Base-by-base conservation (phyloP, 2,329 filamentous ascomycete species). In the Beauveria pseudobassiana region DNA sequence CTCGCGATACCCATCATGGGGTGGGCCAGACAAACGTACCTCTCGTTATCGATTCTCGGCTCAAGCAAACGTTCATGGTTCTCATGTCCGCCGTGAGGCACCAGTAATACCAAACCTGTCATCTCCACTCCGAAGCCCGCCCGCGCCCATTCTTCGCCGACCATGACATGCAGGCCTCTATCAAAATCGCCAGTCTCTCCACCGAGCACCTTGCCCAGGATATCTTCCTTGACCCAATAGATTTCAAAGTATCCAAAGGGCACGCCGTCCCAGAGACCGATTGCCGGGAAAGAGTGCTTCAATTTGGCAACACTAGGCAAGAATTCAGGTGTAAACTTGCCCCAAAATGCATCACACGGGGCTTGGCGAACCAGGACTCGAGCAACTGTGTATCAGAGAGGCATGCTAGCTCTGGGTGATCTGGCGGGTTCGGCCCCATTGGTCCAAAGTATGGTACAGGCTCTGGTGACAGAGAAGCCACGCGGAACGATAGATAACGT, bases 211-310 rank as follows among this genome's bases (percentile, higher is more conserved):
- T 81, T 82, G 0, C 90, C 91, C 1, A 99, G 73, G 0, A 80
- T 77, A 70, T 98, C 95, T 72, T 99, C 95, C 70, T 96, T 96
- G 3, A 95, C 91, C 93, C 95, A 99, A 76, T 99, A 99, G 40
- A 99, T 83, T 77, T 99, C 95, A 71, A 99, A 97, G 72, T 96
- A 99, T 0, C 92, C 95, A 76, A 98, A 99, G 0, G 93, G 93
- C 63, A 93, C 88, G 12, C 91, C 93, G 68, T 98, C 91, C 90
- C 93, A 99, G 71, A 92, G 87, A 1, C 90, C 95, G 64, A 98
- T 93, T 0, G 88, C 91, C 0, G 95, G 95, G 73, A 98, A 96
- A 9, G 87, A 91, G 74, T 97, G 89, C 20, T 81, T 80, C 22
- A 82, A 86, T 14, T 80, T 80, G 12, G 98, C 76, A 0, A 82